Evolutionary conservation across 495 filamentous ascomycete genomes (phyloP).

Genomic region (Hypoxylon fragiforme): DNA sequence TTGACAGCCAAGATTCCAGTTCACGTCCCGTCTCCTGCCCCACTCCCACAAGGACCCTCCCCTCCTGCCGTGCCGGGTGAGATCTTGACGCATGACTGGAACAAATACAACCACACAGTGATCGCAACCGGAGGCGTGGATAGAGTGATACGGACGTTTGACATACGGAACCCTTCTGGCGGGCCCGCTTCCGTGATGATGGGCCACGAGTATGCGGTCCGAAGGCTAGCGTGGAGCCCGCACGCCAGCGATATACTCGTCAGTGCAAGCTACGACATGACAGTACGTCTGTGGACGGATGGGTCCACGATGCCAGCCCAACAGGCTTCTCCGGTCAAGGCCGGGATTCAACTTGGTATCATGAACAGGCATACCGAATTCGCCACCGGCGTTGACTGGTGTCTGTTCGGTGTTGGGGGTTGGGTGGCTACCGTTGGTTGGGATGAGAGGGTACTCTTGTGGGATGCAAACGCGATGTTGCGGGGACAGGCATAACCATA

Average conservation of each 20-base stretch:
- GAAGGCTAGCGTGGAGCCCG: conserved; percentile 84
- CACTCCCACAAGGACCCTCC: conserved; percentile 40
- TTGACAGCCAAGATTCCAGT: conserved; percentile 76
- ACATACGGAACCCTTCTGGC: conserved; percentile 72
- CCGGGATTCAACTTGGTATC: conserved; percentile 74
- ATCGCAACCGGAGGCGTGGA: conserved; percentile 93
- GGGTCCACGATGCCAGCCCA: conserved; percentile 57
- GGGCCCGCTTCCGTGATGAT: conserved; percentile 70
- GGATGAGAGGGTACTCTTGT: conserved; percentile 89
- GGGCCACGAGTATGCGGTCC: conserved; percentile 90
- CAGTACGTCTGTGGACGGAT: conserved; percentile 89
- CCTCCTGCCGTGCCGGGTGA: conserved; percentile 57
- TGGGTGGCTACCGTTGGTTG: conserved; percentile 94
- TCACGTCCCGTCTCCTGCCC: conserved; percentile 59
- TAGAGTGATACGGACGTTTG: conserved; percentile 80
- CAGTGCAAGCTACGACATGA: conserved; percentile 97
- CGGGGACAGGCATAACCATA: conserved; percentile 25
- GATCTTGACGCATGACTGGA: conserved; percentile 96
- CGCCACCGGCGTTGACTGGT: conserved; percentile 97
- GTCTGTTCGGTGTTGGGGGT: conserved; percentile 89
- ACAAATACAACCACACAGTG: conserved; percentile 86
- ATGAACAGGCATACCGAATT: conserved; percentile 96
- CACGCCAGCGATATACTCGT: conserved; percentile 84
- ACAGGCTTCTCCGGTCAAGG: conserved; percentile 37
- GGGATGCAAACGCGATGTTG: conserved; percentile 71